Evolutionary conservation across 2,329 filamentous ascomycete genomes (phyloP), one percentile per base, ranked within the genome.

Genomic region (Penicillium sp.): DNA sequence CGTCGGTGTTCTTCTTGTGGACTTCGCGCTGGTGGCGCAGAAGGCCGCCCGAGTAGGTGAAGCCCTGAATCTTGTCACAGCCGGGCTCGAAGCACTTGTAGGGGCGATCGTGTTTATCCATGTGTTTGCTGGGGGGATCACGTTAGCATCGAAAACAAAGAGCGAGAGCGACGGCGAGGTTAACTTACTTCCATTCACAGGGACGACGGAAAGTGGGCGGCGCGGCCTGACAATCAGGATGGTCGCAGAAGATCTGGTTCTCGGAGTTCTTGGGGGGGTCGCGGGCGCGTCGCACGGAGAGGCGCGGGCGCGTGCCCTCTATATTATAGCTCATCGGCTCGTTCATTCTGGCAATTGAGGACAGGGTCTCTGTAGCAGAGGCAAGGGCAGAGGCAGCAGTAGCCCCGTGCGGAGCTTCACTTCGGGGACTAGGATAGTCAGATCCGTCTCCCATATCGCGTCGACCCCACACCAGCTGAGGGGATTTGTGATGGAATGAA

Each of bases 91-190:
- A 80, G 71, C 92, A 97, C 64, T 91, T 89, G 69, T 96, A 97
- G 1, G 92, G 92, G 11, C 92, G 82, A 62, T 96, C 91, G 69
- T 97, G 92, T 70, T 96, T 96, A 75, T 97, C 92, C 92, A 96
- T 96, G 70, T 97, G 92, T 76, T 97, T 96, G 69, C 90, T 95
- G 55, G 27, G 31, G 11, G 13, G 10, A 18, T 46, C 18, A 41
- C 36, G 55, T 70, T 64, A 65, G 60, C 47, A 28, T 39, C 50
- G 35, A 49, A 24, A 13, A 33, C 9, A n/a, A 7, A n/a, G 20
- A n/a, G 11, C 11, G 44, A 50, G 20, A 25, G 48, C 9, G 25
- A 27, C 55, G 72, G 60, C 72, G 63, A 57, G 49, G 46, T 6
- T 10, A 50, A 27, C 89, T 82, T 77, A 94, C 90, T 88, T 95